Evolutionary conservation across 768 basidiomycete species (phyloP), one percentile per base, ranked within the genome.

Genomic region (Suillus ampliporus): DNA sequence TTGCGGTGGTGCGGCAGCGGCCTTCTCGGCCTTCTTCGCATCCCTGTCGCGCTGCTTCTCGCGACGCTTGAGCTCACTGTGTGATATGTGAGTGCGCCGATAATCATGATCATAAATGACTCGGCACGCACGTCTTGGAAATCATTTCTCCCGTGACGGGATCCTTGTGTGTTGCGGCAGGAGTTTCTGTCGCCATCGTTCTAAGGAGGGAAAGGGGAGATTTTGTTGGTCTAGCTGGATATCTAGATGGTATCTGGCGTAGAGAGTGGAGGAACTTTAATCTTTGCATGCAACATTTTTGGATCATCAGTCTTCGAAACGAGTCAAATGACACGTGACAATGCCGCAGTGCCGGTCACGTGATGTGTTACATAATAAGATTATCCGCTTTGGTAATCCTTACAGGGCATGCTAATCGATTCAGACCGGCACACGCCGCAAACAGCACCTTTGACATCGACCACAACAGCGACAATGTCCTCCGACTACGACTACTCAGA

Each of bases 101-200:
- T n/a, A 51, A 64, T 68, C 48, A 63, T 34, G 57, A 58, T 53
- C 58, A 61, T 48, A 65, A 52, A 54, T 60, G 23, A 50, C 21
- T 28, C 57, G 38, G 47, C 21, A 84, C 89, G 63, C 58, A 97
- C 97, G 85, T 85, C 87, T 99, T 99, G 79, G 95, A 97, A 72
- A 99, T 89, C 89, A 97, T 84, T 78, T 99, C 96, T 40, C 95
- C 96, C 0, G 97, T 97, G 65, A 95, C 86, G 46, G 91, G 91
- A 75, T 95, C 92, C 83, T 87, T 89, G 73, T 84, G 85, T 35
- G 59, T 17, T 67, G 65, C 54, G 38, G 74, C 71, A 17, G 73
- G 76, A 7, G 73, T 62, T 41, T 81, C 81, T 43, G 79, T 54
- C 2, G 80, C 75, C 82, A 83, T 83, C 3, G 38, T 76, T 69